Percentiles rank a stretch among this genome's conserved stretches.
Conservation (phyloP, 257 asterid species). For the Fraxinus pennsylvanica region DNA sequence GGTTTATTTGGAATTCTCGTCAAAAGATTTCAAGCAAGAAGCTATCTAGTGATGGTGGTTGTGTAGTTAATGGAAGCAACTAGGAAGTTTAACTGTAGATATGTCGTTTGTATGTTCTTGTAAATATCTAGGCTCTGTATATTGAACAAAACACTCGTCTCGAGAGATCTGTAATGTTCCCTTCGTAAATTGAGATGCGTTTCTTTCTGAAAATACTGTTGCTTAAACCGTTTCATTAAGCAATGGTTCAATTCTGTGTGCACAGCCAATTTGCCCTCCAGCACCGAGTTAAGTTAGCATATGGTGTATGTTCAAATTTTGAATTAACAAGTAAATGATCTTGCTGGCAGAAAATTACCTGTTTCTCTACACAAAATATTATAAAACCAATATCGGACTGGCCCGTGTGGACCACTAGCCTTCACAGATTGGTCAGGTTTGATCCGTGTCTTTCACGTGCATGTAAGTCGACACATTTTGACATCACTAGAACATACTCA, state of each 20-base stretch:
- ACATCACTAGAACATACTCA: no score
- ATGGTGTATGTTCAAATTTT: background rate
- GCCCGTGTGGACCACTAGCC: no score
- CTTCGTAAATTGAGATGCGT: constrained; percentile 12
- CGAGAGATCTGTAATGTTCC: constrained; percentile 3
- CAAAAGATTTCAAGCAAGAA: constrained; percentile 34
- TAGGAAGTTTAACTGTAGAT: constrained; percentile 40
- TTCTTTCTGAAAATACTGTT: background rate
- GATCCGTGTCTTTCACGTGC: no score
- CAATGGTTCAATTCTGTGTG: no score
- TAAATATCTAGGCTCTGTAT: constrained; percentile 24
- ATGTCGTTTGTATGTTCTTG: constrained; percentile 29
- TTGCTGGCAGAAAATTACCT: no score
- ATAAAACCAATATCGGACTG: no score
- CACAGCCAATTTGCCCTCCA: background rate
- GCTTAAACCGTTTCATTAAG: background rate
- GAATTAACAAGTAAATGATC: no score
- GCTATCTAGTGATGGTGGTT: constrained; percentile 23
- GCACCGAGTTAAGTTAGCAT: background rate
- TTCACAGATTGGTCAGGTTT: no score
- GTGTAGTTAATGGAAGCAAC: constrained; percentile 26
- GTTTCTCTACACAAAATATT: no score
- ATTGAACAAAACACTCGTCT: constrained; percentile 13
- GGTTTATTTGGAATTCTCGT: constrained; percentile 38
- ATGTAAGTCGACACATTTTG: no score